Evolutionary conservation across 495 filamentous ascomycete genomes (phyloP), one percentile per base, ranked within the genome.

Genomic region (Recurvomyces mirabilis): DNA sequence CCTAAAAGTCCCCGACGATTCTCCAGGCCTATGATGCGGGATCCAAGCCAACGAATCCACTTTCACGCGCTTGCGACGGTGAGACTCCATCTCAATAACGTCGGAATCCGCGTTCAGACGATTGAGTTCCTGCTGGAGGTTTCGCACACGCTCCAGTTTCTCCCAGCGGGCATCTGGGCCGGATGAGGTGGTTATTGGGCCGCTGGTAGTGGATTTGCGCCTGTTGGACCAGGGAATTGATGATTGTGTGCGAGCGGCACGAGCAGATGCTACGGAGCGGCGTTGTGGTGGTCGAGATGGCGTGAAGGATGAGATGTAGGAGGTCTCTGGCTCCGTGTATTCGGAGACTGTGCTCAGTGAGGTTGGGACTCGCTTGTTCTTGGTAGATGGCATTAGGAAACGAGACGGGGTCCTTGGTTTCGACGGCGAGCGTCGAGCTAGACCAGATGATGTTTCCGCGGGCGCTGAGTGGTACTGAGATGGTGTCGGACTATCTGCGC

Each of bases 11-110:
- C 39, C 39, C 7, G 10, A 12, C 11, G 33, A 29, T 15, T 54
- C 51, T 7, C 51, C 51, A 5, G 51, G 51, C 1, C 35, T 45
- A 21, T 54, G 49, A 37, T 54, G 51, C 9, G 51, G 51, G 37
- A 54, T 54, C 19, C n/a, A 28, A 10, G n/a, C 20, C 1, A 54
- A 41, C n/a, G 31, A 13, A 29, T 54, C 51, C 14, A 54, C 43
- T 34, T 54, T 54, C 17, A 54, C 51, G 1, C 36, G 18, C 41
- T 54, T 54, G 29, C 32, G 39, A 10, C 50, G 44, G 31, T 52
- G 42, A 7, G 39, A 34, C 22, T 52, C 22, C 26, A 53, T 48
- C 31, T 49, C 51, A n/a, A 21, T 41, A 26, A 49, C 18, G 17
- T 54, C 51, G 5, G 29, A 39, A 25, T 54, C 51, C 31, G 39